Base-by-base conservation (phyloP, 768 basidiomycete species). In the Lactarius evosmus region DNA sequence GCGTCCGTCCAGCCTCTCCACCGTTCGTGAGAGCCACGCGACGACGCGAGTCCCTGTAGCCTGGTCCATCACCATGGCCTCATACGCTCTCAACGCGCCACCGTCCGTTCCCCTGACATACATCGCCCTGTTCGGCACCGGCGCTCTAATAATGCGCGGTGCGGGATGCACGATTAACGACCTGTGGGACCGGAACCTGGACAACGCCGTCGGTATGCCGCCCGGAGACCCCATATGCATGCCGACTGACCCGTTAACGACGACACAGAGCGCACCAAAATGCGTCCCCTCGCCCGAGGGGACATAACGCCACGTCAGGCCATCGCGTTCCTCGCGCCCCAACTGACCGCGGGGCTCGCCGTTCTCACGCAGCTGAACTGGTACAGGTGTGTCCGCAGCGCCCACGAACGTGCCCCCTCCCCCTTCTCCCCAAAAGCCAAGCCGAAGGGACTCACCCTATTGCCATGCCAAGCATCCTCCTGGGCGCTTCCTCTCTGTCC, bases 151-250 rank as follows among this genome's bases (percentile, higher is more conserved):
- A 56, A 99, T 99, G 97, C 87, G 97, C 22, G 93, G 96, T 6
- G 97, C 97, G 25, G 97, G 97, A 3, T 99, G 97, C 75, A 98
- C 93, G 3, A 96, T 99, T 69, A 99, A 99, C 74, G 97, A 99
- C 72, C 87, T 99, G 86, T 98, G 97, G 96, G 97, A 99, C 75
- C 82, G 81, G 67, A 86, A 92, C 65, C 83, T 97, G 51, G 97
- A 99, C 80, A 87, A 85, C 72, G 86, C 88, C 41, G 97, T 98
- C 55, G 94, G 95, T 95, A 71, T 62, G 84, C 74, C 25, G 5
- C 22, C 29, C 52, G 16, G 52, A 27, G 33, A 19, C 11, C 19
- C 40, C 38, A n/a, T 53, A 16, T 50, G 14, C 41, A n/a, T 30
- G 19, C 30, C 33, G 58, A 27, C 56, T 27, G 22, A 33, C 29